These are phyloP conservation scores for Kluyveromyces lactis DNA, from an alignment of 805 yeast genomes.

Conservation along the genomic window DNA sequence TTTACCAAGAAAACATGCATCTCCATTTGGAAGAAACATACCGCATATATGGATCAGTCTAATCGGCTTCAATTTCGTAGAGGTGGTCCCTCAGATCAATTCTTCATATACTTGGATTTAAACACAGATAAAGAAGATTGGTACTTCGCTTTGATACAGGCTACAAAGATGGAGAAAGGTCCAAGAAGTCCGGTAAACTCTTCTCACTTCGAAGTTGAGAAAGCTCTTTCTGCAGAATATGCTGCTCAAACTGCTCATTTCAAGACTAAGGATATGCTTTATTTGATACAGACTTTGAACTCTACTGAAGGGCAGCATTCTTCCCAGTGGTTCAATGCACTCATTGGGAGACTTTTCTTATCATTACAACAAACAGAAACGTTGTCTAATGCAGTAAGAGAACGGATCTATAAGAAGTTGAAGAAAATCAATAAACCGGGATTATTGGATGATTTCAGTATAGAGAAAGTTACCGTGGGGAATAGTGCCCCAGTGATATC, in stretches of 20 bases:
- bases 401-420: constrained; percentile 61
- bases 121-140: constrained; percentile 87
- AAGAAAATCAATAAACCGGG: constrained; percentile 80
- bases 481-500: constrained; percentile 73
- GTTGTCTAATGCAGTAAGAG: constrained; percentile 48
- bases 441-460: constrained; percentile 73
- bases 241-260: constrained; percentile 71
- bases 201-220: constrained; percentile 16
- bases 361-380: constrained; percentile 64
- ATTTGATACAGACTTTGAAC: constrained; percentile 66
- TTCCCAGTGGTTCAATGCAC: constrained; percentile 85
- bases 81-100: constrained; percentile 23
- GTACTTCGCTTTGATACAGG: constrained; percentile 78
- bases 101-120: constrained; percentile 66
- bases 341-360: constrained; percentile 75
- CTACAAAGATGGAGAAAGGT: constrained; percentile 42
- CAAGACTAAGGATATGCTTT: constrained; percentile 61
- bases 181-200: constrained; percentile 13
- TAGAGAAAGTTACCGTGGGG: constrained; percentile 68
- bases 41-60: constrained; percentile 15
- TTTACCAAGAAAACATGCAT: constrained; percentile 78
- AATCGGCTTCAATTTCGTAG: constrained; percentile 5
- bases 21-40: constrained; percentile 48
- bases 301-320: constrained; percentile 77
- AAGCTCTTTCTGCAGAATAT: constrained; percentile 44